These are phyloP conservation scores for Peribolospora kevripleyi DNA, from an alignment of 768 basidiomycete species.

Conservation along the genomic window DNA sequence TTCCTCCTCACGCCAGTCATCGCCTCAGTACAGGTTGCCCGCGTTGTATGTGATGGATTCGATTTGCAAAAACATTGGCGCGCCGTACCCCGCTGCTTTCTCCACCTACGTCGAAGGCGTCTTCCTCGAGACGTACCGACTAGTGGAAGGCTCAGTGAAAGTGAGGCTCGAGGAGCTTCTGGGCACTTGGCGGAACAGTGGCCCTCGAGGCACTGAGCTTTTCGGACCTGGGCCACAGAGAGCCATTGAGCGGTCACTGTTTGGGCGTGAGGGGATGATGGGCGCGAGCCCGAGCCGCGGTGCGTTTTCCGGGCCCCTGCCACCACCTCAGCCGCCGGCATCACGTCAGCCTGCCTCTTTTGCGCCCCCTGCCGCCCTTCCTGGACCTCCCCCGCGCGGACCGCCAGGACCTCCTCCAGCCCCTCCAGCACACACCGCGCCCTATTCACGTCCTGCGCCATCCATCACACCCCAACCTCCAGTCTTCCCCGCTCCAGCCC, in stretches of 20 bases:
- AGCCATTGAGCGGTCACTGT: slow-evolving; percentile 40
- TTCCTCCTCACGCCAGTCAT: slow-evolving; percentile 33
- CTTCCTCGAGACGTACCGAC: slow-evolving; percentile 66
- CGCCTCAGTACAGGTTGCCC: slow-evolving; percentile 71
- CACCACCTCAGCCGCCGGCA: too few relatives aligned
- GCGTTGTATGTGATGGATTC: slow-evolving; percentile 88
- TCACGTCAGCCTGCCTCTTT: too few relatives aligned
- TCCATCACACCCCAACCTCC: too few relatives aligned
- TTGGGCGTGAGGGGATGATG: slow-evolving; percentile 12
- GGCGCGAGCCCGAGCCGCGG: background rate
- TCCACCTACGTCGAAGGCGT: slow-evolving; percentile 53
- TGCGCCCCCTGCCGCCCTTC: too few relatives aligned
- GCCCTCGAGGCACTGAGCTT: slow-evolving; percentile 52
- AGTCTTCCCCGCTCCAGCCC: too few relatives aligned
- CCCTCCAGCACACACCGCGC: too few relatives aligned
- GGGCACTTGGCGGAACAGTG: slow-evolving; percentile 74
- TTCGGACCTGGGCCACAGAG: slow-evolving; percentile 60
- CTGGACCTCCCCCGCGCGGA: too few relatives aligned
- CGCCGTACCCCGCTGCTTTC: slow-evolving; percentile 73
- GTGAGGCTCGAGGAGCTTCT: slow-evolving; percentile 98
- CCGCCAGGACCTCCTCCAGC: too few relatives aligned
- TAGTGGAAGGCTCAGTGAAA: slow-evolving; percentile 14
- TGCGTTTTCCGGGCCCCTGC: too few relatives aligned
- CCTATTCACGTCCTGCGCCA: too few relatives aligned
- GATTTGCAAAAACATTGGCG: slow-evolving; percentile 84